Conservation (phyloP, 1,284 basidiomycete genomes). For the Inonotus obliquus region DNA sequence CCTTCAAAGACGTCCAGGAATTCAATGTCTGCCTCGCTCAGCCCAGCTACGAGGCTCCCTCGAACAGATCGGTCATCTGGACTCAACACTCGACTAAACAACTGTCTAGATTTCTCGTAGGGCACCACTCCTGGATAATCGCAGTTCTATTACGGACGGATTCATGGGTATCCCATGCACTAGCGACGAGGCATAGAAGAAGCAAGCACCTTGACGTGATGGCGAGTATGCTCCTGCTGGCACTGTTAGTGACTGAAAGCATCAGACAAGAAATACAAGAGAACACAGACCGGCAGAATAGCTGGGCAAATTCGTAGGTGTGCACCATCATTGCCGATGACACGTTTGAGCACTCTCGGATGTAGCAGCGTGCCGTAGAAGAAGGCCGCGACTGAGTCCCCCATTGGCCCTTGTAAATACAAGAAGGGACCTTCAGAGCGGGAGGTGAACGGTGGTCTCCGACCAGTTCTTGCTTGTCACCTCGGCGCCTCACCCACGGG, state of each 20-base stretch:
- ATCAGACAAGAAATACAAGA: background rate
- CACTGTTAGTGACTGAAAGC: slow-evolving; percentile 3
- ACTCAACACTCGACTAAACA: slow-evolving; percentile 42
- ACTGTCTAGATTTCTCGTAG: slow-evolving; percentile 38
- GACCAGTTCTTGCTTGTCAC: no score
- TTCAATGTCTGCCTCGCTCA: slow-evolving; percentile 53
- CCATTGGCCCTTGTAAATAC: background rate
- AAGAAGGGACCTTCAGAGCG: background rate
- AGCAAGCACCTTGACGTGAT: slow-evolving; percentile 47
- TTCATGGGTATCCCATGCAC: background rate
- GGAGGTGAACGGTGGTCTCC: slow-evolving; percentile 19
- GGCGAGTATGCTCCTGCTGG: slow-evolving; percentile 68
- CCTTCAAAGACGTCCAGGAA: slow-evolving; percentile 78
- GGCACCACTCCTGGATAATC: slow-evolving; percentile 82
- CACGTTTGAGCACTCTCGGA: slow-evolving; percentile 47
- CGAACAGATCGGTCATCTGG: slow-evolving; percentile 54
- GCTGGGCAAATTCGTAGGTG: slow-evolving; percentile 44
- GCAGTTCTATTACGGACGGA: slow-evolving; percentile 38
- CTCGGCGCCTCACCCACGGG: no score
- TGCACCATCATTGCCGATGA: slow-evolving; percentile 42
- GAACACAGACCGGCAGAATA: slow-evolving; percentile 37
- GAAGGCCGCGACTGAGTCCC: slow-evolving; percentile 46
- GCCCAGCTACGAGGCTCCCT: slow-evolving; percentile 66
- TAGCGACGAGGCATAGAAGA: background rate
- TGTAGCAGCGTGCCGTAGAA: slow-evolving; percentile 79